Base-by-base conservation (phyloP, 148 eudicot species). In the Silene conica region DNA sequence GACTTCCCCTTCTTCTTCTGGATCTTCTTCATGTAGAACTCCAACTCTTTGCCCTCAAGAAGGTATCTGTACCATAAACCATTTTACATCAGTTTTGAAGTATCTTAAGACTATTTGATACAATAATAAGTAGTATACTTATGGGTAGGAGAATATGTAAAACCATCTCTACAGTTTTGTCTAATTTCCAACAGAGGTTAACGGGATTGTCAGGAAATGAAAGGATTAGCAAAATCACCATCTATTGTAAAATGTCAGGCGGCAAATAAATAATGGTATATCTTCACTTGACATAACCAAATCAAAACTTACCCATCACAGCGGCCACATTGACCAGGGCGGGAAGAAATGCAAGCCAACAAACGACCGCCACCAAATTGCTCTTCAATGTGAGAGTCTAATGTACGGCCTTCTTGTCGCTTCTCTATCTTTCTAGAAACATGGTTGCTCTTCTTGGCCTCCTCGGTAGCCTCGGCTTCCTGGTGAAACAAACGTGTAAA, bases 251-350 rank as follows among this genome's bases (percentile, higher is more conserved):
- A 50, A 50, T 50, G 8, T 15, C 13, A 13, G 55, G 14, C 14
- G 0, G 14, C 14, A 0, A 3, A 3, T 11, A 61, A 61, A 61
- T 2, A 11, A 12, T 23, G 19, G 15, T 61, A 58, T 11, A 21
- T 68, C 54, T 21, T 41, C 50, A 63, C 58, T 13, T 18, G 63
- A 25, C 34, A 10, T 18, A 12, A 57, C 21, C 26, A 2, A 58
- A 18, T 16, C 19, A 20, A 6, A 25, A 70, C 75, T 19, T 79
- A 88, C 91, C 91, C 91, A 68, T 88, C 92, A 77, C 84, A 77
- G 67, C 89, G 84, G 50, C 92, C 92, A 72, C 90, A 89, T 74
- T 89, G 92, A 59, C 92, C 92, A 68, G 92, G 92, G 43, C 92
- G 84, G 20, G 92, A 86, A 25, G 92, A 83, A 73, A 89, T 89